Evolutionary conservation across 805 yeast genomes (phyloP), one percentile per base, ranked within the genome.

Genomic region (Candida germanica): DNA sequence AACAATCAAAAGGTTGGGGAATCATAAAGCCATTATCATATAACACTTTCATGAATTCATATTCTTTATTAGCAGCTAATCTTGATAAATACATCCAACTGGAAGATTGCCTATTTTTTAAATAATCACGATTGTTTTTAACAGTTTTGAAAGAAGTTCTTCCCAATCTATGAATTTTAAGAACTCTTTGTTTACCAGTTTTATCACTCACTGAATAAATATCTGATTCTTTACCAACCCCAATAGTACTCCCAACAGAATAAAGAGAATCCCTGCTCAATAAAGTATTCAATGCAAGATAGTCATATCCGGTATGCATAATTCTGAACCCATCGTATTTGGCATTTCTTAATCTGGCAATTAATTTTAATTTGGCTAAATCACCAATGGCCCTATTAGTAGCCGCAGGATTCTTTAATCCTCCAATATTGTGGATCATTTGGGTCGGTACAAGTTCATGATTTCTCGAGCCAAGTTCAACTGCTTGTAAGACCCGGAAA

Each of bases 191-290:
- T 13, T 43, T 45, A 1, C 91, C 93, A 14, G 73, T 54, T 9
- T 71, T 65, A 51, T 83, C 89, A 39, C 82, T 79, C 1, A 85
- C 89, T 9, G 89, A 74, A 58, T 83, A 87, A 51, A 93, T 89
- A 64, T 93, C 98, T 3, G 97, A 88, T 61, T 93, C 98, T 56
- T 93, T 93, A 51, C 98, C 98, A 34, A 93, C 96, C 41, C 98
- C 98, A 48, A 91, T 88, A 7, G 83, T 85, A 30, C 81, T 72
- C 12, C 96, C 97, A 11, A 91, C 75, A 1, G 91, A 82, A 50
- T 80, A 80, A 7, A 93, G 55, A 0, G 87, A 72, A 27, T 80
- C 78, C 47, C 87, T 71, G 51, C 81, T 83, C 44, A 84, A 68
- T 79, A 93, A 77, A 6, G 95, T 74, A 58, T 83, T 87, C 46